phyloP scores from a whole-genome alignment of 805 yeast genomes.

The Vanderwaltozyma verrucispora region DNA sequence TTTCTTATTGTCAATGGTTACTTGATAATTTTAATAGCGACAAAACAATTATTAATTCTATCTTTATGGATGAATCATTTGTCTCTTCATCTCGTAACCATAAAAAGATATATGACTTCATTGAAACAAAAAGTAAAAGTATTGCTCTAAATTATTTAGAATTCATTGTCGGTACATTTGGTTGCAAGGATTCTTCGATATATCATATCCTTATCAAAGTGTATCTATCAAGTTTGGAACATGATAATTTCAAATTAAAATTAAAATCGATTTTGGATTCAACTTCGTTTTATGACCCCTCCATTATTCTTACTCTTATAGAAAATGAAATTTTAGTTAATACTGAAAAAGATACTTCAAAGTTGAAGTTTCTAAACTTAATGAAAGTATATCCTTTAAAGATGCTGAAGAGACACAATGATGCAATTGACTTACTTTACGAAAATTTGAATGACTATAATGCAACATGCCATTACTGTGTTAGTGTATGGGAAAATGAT shows the following conservation, averaged over 20 bases:
- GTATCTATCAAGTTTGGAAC: constrained; percentile 29
- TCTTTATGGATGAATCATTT: constrained; percentile 59
- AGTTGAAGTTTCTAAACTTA: constrained; percentile 8
- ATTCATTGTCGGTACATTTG: constrained; percentile 33
- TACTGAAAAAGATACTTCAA: too few species aligned
- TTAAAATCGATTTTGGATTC: constrained; percentile 29
- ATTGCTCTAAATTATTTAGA: constrained; percentile 42
- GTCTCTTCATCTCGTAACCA: constrained; percentile 51
- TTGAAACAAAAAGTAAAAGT: constrained; percentile 25
- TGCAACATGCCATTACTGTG: constrained; percentile 54
- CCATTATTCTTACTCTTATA: constrained; percentile 23
- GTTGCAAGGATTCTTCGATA: constrained; percentile 29
- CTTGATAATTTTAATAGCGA: constrained; percentile 28
- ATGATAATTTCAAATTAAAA: constrained; percentile 19
- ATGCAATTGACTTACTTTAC: constrained; percentile 52
- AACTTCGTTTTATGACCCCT: constrained; percentile 32
- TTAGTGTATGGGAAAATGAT: constrained; percentile 34
- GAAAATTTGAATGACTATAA: constrained; percentile 45
- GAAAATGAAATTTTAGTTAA: constrained; percentile 4
- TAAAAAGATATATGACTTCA: constrained; percentile 41
- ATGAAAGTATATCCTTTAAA: constrained; percentile 46
- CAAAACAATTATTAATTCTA: constrained; percentile 29
- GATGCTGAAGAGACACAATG: constrained; percentile 48
- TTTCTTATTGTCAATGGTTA: constrained; percentile 45
- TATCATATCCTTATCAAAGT: constrained; percentile 37